Evolutionary conservation across 208 protist species (phyloP), one percentile per base, ranked within the genome.

Genomic region (Giardia muris): DNA sequence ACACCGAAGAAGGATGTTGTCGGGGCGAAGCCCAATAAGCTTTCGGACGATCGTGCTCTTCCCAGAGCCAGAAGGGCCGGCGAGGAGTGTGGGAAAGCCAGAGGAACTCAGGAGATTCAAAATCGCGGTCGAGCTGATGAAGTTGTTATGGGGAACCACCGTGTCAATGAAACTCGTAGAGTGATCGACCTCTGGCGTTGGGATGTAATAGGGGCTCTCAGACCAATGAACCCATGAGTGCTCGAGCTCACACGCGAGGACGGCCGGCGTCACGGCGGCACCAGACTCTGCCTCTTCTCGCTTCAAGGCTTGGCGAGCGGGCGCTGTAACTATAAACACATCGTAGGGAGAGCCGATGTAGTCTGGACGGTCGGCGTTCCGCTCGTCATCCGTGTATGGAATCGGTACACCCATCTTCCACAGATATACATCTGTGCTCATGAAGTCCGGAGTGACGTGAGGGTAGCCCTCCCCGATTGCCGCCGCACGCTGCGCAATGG

Each of bases 81-180:
- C 97, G 93, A 98, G 97, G 88, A 98, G 95, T 67, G 98, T 89
- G 3, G 97, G 96, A 93, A 97, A 96, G 10, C 95, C 94, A 67
- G 93, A 95, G 2, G 95, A 92, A 47, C 98, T 93, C 44, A 97
- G 94, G 2, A 95, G 96, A 94, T 95, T 94, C 2, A 97, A 93
- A 43, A 98, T 90, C 46, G 94, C 96, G 91, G 96, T 96, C 93
- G 97, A 97, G 39, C 97, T 96, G 87, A 98, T 96, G 42, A 97
- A 98, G 94, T 99, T 97, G 10, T 97, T 94, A 1, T 97, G 98
- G 2, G 97, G 97, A 19, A 99, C 97, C 87, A 98, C 42, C 46
- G 44, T 76, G 43, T 92, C 89, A 67, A 4, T 47, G 2, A 67
- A 43, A 67, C 1, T 22, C 43, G 46, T 0, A 67, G 1, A 0